Evolutionary conservation across 768 basidiomycete species (phyloP).

Genomic region (Naematelia encephala): DNA sequence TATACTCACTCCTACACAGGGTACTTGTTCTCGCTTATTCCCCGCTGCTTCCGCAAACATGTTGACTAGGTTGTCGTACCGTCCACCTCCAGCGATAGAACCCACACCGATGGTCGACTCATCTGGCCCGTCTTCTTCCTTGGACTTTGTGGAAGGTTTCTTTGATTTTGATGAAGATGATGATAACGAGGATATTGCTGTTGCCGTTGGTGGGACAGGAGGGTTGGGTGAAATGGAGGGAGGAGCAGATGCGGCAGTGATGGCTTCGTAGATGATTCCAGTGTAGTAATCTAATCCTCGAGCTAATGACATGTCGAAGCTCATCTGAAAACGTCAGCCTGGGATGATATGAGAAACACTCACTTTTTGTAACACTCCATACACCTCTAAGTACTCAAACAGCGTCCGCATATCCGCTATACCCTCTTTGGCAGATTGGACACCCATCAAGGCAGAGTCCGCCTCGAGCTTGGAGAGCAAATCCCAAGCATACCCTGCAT

Average conservation of each 20-base stretch:
- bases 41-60: slow-evolving; percentile 73
- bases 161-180: slow-evolving; percentile 22
- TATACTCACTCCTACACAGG: slow-evolving; percentile 88
- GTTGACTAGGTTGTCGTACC: slow-evolving; percentile 92
- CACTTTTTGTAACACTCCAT: slow-evolving; percentile 74
- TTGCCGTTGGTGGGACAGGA: slow-evolving; percentile 51
- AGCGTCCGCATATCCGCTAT: slow-evolving; percentile 79
- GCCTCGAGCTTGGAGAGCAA: slow-evolving; percentile 68
- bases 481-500: slow-evolving; percentile 64
- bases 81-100: slow-evolving; percentile 97
- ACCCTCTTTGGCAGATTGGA: slow-evolving; percentile 74
- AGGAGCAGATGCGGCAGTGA: slow-evolving; percentile 88
- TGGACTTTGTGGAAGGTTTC: slow-evolving; percentile 51
- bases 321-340: slow-evolving; percentile 59
- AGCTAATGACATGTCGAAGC: slow-evolving; percentile 95
- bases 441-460: slow-evolving; percentile 65
- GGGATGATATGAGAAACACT: slow-evolving; percentile 13
- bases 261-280: slow-evolving; percentile 95
- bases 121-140: slow-evolving; percentile 74
- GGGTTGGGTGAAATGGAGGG: slow-evolving; percentile 69
- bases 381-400: slow-evolving; percentile 76
- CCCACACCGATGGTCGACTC: slow-evolving; percentile 92
- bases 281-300: slow-evolving; percentile 98
- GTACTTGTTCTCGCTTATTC: slow-evolving; percentile 62
- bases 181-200: slow-evolving; percentile 20